Conservation (phyloP, 495 filamentous ascomycete genomes). For the Aspergillus steynii region DNA sequence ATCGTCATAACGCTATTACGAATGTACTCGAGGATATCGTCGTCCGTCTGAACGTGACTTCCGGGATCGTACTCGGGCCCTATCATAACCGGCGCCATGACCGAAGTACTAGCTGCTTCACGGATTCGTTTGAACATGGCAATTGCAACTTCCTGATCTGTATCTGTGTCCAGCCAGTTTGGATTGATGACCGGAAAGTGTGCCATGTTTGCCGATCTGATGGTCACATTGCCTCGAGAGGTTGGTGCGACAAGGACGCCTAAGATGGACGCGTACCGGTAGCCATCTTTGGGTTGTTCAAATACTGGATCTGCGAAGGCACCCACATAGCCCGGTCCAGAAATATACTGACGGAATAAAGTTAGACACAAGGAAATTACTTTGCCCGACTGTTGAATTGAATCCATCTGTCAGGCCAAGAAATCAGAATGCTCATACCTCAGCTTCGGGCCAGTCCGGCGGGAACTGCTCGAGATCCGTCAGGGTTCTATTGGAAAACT, state of each 20-base stretch:
- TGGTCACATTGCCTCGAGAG: conserved; percentile 57
- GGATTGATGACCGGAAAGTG: conserved; percentile 55
- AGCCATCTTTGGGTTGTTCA: conserved; percentile 40
- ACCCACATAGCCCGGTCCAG: conserved; percentile 38
- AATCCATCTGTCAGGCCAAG: background rate
- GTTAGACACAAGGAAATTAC: background rate
- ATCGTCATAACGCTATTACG: conserved; percentile 39
- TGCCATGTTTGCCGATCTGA: conserved; percentile 41
- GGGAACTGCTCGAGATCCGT: conserved; percentile 37
- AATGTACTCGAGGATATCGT: conserved; percentile 50
- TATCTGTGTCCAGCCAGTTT: conserved; percentile 48
- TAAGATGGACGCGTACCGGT: conserved; percentile 48
- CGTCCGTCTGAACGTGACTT: conserved; percentile 43
- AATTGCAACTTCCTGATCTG: conserved; percentile 55
- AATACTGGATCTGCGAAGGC: conserved; percentile 42
- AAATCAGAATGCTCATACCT: conserved; percentile 27
- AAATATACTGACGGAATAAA: conserved; percentile 22
- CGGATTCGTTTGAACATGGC: conserved; percentile 56
- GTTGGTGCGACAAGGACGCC: conserved; percentile 46
- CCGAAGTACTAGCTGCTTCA: conserved; percentile 38
- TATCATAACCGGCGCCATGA: conserved; percentile 40
- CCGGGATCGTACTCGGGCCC: conserved; percentile 54
- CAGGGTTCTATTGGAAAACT: conserved; percentile 23
- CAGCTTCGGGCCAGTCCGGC: conserved; percentile 60
- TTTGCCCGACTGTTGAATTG: conserved; percentile 5